Conservation (phyloP, 768 basidiomycete species). For the Zangia roseola region DNA sequence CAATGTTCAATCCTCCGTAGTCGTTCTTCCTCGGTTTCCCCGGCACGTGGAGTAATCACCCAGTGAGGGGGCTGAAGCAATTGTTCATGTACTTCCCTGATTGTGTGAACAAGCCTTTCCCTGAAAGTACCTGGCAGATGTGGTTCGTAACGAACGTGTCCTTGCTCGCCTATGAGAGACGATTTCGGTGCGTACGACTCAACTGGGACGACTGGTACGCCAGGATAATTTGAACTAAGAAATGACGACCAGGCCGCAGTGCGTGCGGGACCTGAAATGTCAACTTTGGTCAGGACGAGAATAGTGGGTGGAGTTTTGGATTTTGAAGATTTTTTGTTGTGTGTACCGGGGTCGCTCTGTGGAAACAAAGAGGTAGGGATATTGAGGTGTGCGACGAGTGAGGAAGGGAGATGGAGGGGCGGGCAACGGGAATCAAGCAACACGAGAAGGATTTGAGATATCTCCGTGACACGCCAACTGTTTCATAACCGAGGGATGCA, state of each 20-base stretch:
- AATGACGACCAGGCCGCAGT: conserved; percentile 65
- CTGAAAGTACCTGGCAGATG: conserved; percentile 67
- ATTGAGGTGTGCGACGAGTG: conserved; percentile 63
- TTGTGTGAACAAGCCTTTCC: conserved; percentile 58
- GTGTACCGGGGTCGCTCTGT: conserved; percentile 4
- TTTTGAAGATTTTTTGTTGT: conserved; percentile 35
- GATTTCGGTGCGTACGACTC: conserved; percentile 69
- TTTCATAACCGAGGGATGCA: conserved; percentile 4
- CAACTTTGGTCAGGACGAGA: conserved; percentile 84
- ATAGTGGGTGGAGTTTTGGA: conserved; percentile 39
- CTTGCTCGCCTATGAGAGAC: conserved; percentile 34
- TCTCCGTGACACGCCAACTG: conserved; percentile 93
- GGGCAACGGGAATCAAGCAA: conserved; percentile 91
- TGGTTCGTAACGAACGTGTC: conserved; percentile 54
- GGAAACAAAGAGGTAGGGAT: conserved; percentile 8
- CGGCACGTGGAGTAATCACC: conserved; percentile 37
- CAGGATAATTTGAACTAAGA: conserved; percentile 53
- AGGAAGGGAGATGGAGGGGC: conserved; percentile 79
- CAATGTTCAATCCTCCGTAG: conserved; percentile 55
- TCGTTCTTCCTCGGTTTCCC: conserved; percentile 43
- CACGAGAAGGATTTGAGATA: conserved; percentile 83
- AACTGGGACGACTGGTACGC: conserved; percentile 64
- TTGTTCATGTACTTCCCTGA: conserved; percentile 64
- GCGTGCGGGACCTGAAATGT: conserved; percentile 71
- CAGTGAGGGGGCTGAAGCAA: conserved; percentile 67